Evolutionary conservation across 345 rosid genomes (phyloP).

Genomic region (Dipteronia dyeriana): DNA sequence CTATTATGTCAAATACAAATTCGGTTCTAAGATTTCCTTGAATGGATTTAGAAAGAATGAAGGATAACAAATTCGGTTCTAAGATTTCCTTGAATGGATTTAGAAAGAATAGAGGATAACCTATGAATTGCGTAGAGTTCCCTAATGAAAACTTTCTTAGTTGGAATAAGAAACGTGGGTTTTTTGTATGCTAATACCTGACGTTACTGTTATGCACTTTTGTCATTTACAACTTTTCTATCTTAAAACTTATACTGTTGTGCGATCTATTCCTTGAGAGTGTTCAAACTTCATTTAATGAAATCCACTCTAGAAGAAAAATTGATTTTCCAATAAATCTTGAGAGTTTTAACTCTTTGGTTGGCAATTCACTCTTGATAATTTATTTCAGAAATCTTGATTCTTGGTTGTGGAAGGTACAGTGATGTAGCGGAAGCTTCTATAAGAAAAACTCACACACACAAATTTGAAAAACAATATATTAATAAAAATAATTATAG

Average conservation of each 20-base stretch:
- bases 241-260: slow-evolving; percentile 47
- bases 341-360: background rate
- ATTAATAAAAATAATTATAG: too few species aligned
- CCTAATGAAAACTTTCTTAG: background rate
- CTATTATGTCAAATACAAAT: background rate
- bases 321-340: background rate
- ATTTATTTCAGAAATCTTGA: slow-evolving; percentile 62
- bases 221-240: slow-evolving; percentile 62
- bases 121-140: background rate
- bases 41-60: too few species aligned
- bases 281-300: background rate
- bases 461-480: too few species aligned
- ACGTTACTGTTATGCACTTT: background rate
- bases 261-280: slow-evolving; percentile 84
- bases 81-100: too few species aligned
- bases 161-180: background rate
- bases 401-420: slow-evolving; percentile 82
- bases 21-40: background rate
- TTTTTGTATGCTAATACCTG: slow-evolving; percentile 9
- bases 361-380: background rate
- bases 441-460: too few species aligned
- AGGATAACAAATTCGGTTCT: too few species aligned
- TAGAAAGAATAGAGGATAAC: background rate
- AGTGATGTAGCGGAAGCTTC: slow-evolving; percentile 20
- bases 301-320: background rate